Base-by-base conservation (phyloP, 495 filamentous ascomycete genomes). In the Aspergillus nanangensis region DNA sequence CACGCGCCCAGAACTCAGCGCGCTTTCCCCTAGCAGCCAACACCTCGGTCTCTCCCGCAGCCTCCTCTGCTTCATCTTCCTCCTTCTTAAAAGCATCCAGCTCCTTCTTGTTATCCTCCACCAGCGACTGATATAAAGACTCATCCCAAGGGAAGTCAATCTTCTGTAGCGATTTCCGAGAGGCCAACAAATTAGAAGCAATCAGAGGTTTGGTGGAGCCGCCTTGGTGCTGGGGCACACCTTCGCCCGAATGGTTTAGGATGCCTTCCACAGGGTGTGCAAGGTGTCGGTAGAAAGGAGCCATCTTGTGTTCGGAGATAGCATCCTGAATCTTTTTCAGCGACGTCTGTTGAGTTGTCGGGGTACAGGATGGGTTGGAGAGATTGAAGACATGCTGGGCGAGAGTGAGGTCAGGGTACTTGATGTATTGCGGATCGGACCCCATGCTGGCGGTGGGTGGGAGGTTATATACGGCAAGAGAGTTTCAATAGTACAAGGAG, bases 351-450 rank as follows among this genome's bases (percentile, higher is more conserved):
- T 84, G 84, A 44, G 80, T 70, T 29, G 78, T 50, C 48, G 77
- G 70, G 21, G 84, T 63, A 48, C 90, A 82, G 55, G 87, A 83
- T 51, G 90, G 84, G 70, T 95, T 96, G 56, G 89, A 91, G 72
- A 96, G 78, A 63, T 87, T 88, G 79, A 98, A 98, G 72, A 98
- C 91, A 70, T 95, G 83, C 76, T 97, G 94, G 54, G 93, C 83
- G 62, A 98, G 81, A 57, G 85, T 76, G 61, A 98, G 86, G 62
- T 93, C 75, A 43, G 93, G 93, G 70, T 90, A 97, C 68, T 90
- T 91, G 57, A 89, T 85, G 75, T 93, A 97, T 66, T 95, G 93
- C 44, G 90, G 91, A 75, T 98, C 93, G 60, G 89, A 88, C 57
- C 91, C 93, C 93, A 98, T 98, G 55, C 47, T 84, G 70, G 51